A percentile compares a stretch with the other conserved stretches of the same genome.
Evolutionary conservation across 2,329 filamentous ascomycete species (phyloP).

Genomic region (Fusarium irregulare): DNA sequence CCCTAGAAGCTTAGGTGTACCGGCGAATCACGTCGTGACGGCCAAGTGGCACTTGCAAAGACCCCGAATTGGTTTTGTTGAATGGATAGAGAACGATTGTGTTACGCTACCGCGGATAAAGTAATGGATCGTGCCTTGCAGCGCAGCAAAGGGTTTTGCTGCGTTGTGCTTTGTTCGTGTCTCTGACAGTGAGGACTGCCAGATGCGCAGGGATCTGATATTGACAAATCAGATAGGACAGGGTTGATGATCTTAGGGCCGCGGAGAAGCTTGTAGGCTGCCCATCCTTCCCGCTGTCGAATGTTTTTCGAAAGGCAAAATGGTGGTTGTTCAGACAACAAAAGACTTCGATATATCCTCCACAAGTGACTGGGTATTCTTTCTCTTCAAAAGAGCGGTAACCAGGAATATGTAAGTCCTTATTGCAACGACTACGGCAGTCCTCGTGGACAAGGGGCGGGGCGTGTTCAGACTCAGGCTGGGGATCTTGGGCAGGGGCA

Average conservation of each 20-base stretch:
- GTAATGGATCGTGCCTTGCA: constrained; percentile 45
- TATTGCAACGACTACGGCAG: constrained; percentile 29
- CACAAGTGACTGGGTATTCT: neutral
- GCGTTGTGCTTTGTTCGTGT: constrained; percentile 28
- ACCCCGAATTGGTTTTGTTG: constrained; percentile 24
- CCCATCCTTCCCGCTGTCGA: constrained; percentile 13
- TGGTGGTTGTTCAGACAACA: neutral
- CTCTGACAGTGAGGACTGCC: constrained; percentile 10
- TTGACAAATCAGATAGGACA: constrained; percentile 38
- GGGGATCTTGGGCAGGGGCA: constrained; percentile 23
- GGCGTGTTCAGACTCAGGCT: constrained; percentile 19
- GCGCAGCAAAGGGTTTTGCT: constrained; percentile 28
- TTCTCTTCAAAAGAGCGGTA: constrained; percentile 21
- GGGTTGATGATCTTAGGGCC: constrained; percentile 34
- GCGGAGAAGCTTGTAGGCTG: constrained; percentile 34
- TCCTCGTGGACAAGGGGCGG: constrained; percentile 23
- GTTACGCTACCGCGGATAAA: constrained; percentile 32
- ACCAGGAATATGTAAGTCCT: constrained; percentile 30
- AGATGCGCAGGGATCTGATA: constrained; percentile 27
- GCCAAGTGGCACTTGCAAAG: constrained; percentile 25
- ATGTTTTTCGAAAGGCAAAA: constrained; percentile 5
- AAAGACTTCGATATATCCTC: neutral
- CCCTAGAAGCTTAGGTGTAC: constrained; percentile 20
- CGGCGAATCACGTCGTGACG: constrained; percentile 39
- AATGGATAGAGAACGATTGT: constrained; percentile 11